phyloP scores from a whole-genome alignment of 1,139 yeast species.

The Scheffersomyces insectosa region DNA sequence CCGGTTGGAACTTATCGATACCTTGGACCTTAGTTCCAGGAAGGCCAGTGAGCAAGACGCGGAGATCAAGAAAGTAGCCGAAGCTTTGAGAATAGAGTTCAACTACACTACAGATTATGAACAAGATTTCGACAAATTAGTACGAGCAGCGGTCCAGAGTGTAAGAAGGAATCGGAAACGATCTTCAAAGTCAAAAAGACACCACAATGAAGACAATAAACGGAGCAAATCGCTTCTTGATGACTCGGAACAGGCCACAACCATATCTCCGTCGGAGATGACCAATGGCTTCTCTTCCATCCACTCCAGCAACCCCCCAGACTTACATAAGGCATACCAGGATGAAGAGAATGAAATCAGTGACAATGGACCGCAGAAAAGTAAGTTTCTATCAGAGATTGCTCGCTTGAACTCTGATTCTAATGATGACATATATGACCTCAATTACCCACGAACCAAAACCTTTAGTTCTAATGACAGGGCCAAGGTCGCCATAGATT shows the following conservation, averaged over 20 bases:
- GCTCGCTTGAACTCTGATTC: constrained; percentile 36
- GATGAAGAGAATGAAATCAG: constrained; percentile 3
- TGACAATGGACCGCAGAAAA: not conserved
- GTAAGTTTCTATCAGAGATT: constrained; percentile 36
- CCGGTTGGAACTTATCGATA: constrained; percentile 82
- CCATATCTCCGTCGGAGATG: not conserved
- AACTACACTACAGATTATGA: constrained; percentile 59
- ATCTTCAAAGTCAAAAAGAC: constrained; percentile 29
- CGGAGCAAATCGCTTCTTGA: not conserved
- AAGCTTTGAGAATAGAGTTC: constrained; percentile 72
- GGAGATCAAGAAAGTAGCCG: constrained; percentile 75
- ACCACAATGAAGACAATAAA: constrained; percentile 8
- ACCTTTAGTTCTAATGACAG: constrained; percentile 33
- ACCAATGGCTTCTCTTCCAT: not conserved
- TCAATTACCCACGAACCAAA: constrained; percentile 34
- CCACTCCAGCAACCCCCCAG: not conserved
- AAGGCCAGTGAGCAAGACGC: constrained; percentile 94
- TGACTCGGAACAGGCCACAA: not conserved
- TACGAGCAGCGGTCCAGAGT: constrained; percentile 86
- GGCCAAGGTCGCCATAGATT: constrained; percentile 39
- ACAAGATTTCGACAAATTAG: constrained; percentile 82
- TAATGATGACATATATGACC: constrained; percentile 33
- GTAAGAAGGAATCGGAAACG: constrained; percentile 48
- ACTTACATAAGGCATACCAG: not conserved
- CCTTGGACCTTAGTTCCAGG: constrained; percentile 68